These are phyloP conservation scores for Saxophila tyrrhenica DNA, from an alignment of 495 filamentous ascomycete genomes.

Conservation along the genomic window DNA sequence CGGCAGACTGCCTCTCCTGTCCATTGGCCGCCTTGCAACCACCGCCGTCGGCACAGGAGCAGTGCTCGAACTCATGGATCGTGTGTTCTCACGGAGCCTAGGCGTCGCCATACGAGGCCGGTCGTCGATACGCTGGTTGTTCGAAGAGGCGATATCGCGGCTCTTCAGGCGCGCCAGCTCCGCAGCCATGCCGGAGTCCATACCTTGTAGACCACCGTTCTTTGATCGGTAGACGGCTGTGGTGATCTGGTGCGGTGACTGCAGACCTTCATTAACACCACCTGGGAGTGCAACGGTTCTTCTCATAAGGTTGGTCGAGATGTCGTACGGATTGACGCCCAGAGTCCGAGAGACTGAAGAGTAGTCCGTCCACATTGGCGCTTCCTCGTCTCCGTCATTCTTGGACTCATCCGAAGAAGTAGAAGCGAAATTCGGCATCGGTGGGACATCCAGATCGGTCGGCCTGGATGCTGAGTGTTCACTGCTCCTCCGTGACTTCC, in stretches of 20 bases:
- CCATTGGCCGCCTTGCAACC: background rate
- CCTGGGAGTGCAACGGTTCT: background rate
- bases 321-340: conserved; percentile 35
- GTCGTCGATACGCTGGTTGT: background rate
- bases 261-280: conserved; percentile 5
- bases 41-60: background rate
- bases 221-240: conserved; percentile 11
- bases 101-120: conserved; percentile 7
- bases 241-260: conserved; percentile 15
- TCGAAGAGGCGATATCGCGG: conserved; percentile 20
- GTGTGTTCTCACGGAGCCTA: background rate
- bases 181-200: conserved; percentile 29
- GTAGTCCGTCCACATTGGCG: conserved; percentile 25
- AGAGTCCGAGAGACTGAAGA: conserved; percentile 29
- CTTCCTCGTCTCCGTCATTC: conserved; percentile 5
- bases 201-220: conserved; percentile 20
- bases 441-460: background rate
- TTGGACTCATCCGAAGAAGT: too few species aligned
- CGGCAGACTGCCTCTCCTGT: conserved; percentile 3
- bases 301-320: conserved; percentile 23
- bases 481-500: background rate
- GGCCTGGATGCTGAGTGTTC: background rate
- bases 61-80: background rate
- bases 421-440: background rate
- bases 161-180: conserved; percentile 31